phyloP scores from a whole-genome alignment of 148 eudicot genomes.

The Nepenthes mirabilis region DNA sequence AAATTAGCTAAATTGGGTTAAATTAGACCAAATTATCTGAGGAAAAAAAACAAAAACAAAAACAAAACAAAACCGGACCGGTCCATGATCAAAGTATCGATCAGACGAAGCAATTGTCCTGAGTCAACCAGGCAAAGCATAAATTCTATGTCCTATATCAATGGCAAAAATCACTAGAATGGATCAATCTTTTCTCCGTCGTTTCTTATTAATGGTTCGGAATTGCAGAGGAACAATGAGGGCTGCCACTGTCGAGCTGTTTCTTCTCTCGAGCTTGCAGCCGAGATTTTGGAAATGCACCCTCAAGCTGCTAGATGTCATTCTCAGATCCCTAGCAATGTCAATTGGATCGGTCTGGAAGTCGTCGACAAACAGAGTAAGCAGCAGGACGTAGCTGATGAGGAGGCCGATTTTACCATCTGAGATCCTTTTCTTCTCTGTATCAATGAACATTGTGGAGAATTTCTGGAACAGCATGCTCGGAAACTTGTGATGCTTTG shows the following conservation, averaged over 20 bases:
- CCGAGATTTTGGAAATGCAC: slow-evolving; percentile 47
- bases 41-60: too few species aligned
- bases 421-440: slow-evolving; percentile 31
- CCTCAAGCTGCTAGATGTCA: slow-evolving; percentile 25
- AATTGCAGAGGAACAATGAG: slow-evolving; percentile 70
- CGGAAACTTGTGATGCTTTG: slow-evolving; percentile 52
- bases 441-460: slow-evolving; percentile 36
- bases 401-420: slow-evolving; percentile 56
- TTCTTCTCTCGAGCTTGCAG: slow-evolving; percentile 42
- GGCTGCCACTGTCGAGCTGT: slow-evolving; percentile 22
- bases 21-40: too few species aligned
- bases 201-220: slow-evolving; percentile 23
- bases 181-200: slow-evolving; percentile 12
- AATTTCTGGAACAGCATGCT: slow-evolving; percentile 54
- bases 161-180: too few species aligned
- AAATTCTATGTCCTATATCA: too few species aligned
- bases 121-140: too few species aligned
- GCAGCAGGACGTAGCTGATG: slow-evolving; percentile 61
- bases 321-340: slow-evolving; percentile 69
- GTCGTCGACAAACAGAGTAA: slow-evolving; percentile 55
- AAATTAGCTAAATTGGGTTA: too few species aligned
- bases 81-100: too few species aligned
- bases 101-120: too few species aligned
- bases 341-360: slow-evolving; percentile 51
- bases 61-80: too few species aligned